Conservation (phyloP, 1,284 basidiomycete species). For the Fereydounia khargensis region DNA sequence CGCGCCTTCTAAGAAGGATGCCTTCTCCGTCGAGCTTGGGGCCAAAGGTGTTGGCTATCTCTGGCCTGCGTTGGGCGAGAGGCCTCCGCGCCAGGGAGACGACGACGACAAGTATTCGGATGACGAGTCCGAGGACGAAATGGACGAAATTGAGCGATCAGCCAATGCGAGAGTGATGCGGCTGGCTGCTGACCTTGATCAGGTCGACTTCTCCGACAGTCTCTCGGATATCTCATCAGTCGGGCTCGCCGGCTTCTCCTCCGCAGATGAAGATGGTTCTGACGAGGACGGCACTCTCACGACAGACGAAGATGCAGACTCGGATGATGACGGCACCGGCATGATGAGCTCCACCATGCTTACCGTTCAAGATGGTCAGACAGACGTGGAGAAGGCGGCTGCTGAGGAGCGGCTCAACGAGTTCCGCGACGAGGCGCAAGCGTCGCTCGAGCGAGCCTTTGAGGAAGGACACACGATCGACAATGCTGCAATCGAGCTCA, state of each 20-base stretch:
- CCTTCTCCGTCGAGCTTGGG: constrained; percentile 23
- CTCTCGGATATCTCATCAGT: constrained; percentile 44
- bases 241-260: constrained; percentile 31
- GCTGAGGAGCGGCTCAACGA: constrained; percentile 61
- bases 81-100: constrained; percentile 1
- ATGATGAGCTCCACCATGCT: constrained; percentile 39
- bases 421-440: constrained; percentile 73
- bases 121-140: constrained; percentile 17
- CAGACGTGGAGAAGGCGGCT: constrained; percentile 39
- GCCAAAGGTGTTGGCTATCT: constrained; percentile 31
- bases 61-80: constrained; percentile 42
- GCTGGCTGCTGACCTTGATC: constrained; percentile 25
- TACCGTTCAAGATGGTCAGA: constrained; percentile 28
- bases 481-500: constrained; percentile 86
- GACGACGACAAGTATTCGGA: constrained; percentile 13
- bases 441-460: constrained; percentile 83
- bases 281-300: constrained; percentile 11
- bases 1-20: constrained; percentile 4
- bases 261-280: constrained; percentile 16
- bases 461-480: constrained; percentile 85
- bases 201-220: constrained; percentile 28
- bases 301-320: constrained; percentile 4
- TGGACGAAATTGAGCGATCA: constrained; percentile 38
- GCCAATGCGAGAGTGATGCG: constrained; percentile 34
- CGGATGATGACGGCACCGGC: constrained; percentile 19